phyloP scores from a whole-genome alignment of 148 eudicot genomes.

The Polygonum aviculare region DNA sequence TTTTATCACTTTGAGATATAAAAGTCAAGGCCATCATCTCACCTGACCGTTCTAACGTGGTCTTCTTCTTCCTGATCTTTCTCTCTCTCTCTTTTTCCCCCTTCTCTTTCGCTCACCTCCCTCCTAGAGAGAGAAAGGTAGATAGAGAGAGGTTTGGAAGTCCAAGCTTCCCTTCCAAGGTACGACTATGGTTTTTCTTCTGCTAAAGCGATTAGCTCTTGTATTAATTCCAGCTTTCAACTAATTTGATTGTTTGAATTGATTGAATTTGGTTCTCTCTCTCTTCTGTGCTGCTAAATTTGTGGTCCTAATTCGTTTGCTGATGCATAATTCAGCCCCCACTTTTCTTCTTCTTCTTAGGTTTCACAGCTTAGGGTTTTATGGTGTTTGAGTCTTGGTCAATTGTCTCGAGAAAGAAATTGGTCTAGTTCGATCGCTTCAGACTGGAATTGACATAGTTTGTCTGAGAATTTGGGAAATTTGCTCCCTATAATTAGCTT shows the following conservation, averaged over 20 bases:
- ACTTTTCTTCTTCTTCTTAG: background rate
- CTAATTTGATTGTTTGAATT: background rate
- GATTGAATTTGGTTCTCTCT: conserved; percentile 8
- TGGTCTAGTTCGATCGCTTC: background rate
- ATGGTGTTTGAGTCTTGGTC: background rate
- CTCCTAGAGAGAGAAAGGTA: conserved; percentile 10
- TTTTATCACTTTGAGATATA: background rate
- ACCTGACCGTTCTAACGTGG: conserved; percentile 23
- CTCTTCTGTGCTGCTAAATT: background rate
- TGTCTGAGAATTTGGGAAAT: background rate
- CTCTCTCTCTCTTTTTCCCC: background rate
- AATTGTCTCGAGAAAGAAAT: background rate
- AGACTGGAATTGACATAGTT: background rate
- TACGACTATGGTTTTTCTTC: conserved; percentile 3
- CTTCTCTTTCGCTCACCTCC: background rate
- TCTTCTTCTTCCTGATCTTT: background rate
- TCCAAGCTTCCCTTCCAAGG: conserved; percentile 2
- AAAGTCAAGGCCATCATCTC: conserved; percentile 23
- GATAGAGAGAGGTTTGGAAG: conserved; percentile 9
- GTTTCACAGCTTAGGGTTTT: background rate
- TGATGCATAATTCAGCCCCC: conserved; percentile 6
- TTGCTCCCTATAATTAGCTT: conserved; percentile 6
- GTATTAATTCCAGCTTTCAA: background rate
- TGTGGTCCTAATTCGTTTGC: background rate
- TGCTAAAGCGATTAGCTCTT: background rate